A percentile compares a stretch with the other conserved stretches of the same genome.
phyloP scores from a whole-genome alignment of 139 green algal genomes.

The Trebouxia sp. region DNA sequence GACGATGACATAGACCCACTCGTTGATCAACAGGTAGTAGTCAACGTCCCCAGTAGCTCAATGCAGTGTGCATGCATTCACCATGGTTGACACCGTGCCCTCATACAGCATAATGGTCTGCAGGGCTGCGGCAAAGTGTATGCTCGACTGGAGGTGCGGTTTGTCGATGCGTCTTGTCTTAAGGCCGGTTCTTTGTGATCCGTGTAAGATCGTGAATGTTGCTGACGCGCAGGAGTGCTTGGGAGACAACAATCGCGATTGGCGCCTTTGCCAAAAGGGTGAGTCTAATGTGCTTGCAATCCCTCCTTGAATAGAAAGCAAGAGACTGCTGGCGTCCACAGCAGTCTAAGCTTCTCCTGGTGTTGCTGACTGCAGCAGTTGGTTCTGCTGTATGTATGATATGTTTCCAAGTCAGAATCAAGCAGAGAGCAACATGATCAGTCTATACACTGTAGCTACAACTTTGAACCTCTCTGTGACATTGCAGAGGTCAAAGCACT shows the following conservation, averaged over 20 bases:
- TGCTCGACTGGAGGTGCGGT: neutral
- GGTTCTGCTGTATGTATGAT: no score
- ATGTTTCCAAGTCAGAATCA: neutral
- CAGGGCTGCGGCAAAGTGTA: slow-evolving; percentile 17
- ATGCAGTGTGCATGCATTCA: neutral
- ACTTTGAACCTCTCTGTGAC: no score
- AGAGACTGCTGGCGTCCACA: no score
- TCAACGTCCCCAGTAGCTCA: no score
- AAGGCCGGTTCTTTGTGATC: neutral
- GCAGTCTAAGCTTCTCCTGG: no score
- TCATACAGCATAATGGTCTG: no score
- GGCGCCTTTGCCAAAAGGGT: slow-evolving; percentile 57
- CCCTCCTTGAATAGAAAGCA: no score
- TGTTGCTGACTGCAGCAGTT: no score
- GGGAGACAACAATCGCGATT: slow-evolving; percentile 56
- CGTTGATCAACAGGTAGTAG: slow-evolving; percentile 12
- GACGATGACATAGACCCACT: slow-evolving; percentile 1
- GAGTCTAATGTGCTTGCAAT: no score
- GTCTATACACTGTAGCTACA: no score
- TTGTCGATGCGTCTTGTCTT: neutral
- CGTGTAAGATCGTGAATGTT: neutral
- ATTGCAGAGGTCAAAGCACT: slow-evolving; percentile 47
- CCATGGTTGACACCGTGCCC: no score
- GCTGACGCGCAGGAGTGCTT: slow-evolving; percentile 35
- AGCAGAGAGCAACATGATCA: no score